Evolutionary conservation across 441 rosid species (phyloP).

Genomic region (Pelargonium fulgidum): DNA sequence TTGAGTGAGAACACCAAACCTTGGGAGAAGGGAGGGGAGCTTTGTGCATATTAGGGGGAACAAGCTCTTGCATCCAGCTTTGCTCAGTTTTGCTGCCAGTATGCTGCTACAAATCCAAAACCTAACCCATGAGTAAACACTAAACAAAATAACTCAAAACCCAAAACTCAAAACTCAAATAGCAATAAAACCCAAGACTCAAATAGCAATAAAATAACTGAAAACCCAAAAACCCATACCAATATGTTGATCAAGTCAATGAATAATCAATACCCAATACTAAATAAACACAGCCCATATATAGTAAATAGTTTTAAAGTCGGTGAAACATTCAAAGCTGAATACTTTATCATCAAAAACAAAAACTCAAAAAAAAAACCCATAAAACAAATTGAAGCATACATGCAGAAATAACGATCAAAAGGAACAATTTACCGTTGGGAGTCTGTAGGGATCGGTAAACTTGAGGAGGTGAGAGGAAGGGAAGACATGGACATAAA

Average conservation of each 20-base stretch:
- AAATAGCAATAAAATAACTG: neutral
- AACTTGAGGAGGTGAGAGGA: slow-evolving; percentile 38
- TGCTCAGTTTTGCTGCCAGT: slow-evolving; percentile 39
- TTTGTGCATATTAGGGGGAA: slow-evolving; percentile 47
- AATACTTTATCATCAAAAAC: neutral
- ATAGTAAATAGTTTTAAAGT: neutral
- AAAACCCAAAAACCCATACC: neutral
- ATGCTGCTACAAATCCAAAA: slow-evolving; percentile 20
- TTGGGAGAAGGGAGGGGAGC: slow-evolving; percentile 46
- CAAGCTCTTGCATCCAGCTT: slow-evolving; percentile 53
- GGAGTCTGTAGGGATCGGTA: slow-evolving; percentile 43
- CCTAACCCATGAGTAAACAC: neutral
- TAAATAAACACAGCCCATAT: neutral
- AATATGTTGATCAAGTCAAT: neutral
- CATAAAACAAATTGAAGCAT: neutral
- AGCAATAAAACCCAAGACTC: neutral
- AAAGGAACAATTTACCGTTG: slow-evolving; percentile 24
- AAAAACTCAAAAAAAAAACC: neutral
- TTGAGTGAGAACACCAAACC: slow-evolving; percentile 35
- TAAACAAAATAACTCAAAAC: neutral
- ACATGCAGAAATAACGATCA: neutral
- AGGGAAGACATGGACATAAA: slow-evolving; percentile 57
- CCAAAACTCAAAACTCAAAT: neutral
- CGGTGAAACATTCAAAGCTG: neutral
- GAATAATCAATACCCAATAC: neutral